A percentile compares a stretch with the other conserved stretches of the same genome.
Conservation (phyloP, 2,329 filamentous ascomycete species). For the Exophiala aquamarina region DNA sequence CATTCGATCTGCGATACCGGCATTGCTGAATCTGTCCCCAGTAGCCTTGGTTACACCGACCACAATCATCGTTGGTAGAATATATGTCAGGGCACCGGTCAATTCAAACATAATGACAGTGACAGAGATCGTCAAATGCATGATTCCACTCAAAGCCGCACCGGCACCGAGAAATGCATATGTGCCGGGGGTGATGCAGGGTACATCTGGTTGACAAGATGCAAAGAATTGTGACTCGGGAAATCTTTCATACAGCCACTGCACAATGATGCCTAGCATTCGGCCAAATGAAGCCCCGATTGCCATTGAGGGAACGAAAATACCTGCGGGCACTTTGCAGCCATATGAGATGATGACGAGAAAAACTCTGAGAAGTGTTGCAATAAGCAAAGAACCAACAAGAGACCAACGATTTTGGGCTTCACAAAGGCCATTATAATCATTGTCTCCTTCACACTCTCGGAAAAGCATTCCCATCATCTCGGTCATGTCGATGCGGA, state of each 20-base stretch:
- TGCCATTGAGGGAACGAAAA: slow-evolving; percentile 98
- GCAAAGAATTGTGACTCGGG: slow-evolving; percentile 83
- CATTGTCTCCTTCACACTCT: slow-evolving; percentile 85
- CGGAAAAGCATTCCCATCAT: slow-evolving; percentile 98
- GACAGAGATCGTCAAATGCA: slow-evolving; percentile 95
- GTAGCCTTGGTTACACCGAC: slow-evolving; percentile 96
- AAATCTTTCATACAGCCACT: slow-evolving; percentile 80
- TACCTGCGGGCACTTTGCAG: slow-evolving; percentile 95
- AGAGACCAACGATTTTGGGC: slow-evolving; percentile 72
- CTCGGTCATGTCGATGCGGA: slow-evolving; percentile 98
- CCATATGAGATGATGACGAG: slow-evolving; percentile 96
- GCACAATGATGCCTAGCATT: slow-evolving; percentile 90
- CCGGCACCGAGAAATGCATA: slow-evolving; percentile 94
- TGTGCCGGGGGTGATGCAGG: slow-evolving; percentile 95
- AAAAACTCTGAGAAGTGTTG: slow-evolving; percentile 76
- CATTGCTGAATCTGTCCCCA: slow-evolving; percentile 86
- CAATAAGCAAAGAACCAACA: slow-evolving; percentile 72
- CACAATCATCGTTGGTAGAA: slow-evolving; percentile 97
- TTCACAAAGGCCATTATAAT: slow-evolving; percentile 89
- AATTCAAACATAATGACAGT: slow-evolving; percentile 99
- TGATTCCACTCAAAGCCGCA: slow-evolving; percentile 89
- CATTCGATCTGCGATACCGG: slow-evolving; percentile 95
- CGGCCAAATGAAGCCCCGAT: slow-evolving; percentile 92
- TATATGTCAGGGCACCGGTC: slow-evolving; percentile 95
- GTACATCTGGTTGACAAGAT: slow-evolving; percentile 83